These are phyloP conservation scores for Petunia hybrid DNA, from an alignment of 305 asterid genomes.

Conservation along the genomic window DNA sequence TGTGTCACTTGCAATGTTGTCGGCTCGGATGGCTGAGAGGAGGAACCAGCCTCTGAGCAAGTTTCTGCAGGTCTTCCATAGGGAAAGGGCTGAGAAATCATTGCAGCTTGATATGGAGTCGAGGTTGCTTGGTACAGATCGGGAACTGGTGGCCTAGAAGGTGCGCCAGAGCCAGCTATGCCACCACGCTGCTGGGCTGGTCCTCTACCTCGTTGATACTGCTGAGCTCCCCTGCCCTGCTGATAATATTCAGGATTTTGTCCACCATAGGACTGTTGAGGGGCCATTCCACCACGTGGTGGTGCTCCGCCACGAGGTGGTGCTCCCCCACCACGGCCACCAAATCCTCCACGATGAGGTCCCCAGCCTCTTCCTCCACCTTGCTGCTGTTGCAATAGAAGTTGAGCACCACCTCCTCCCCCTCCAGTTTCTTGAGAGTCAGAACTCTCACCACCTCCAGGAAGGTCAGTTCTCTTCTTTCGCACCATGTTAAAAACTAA, in stretches of 20 bases:
- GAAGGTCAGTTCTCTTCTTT: conserved; percentile 70
- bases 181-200: conserved; percentile 65
- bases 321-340: conserved; percentile 56
- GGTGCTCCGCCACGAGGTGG: no score
- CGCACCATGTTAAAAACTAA: conserved; percentile 70
- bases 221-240: conserved; percentile 49
- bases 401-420: conserved; percentile 64
- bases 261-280: conserved; percentile 60
- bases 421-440: conserved; percentile 65
- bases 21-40: conserved; percentile 60
- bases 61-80: conserved; percentile 53
- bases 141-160: conserved; percentile 79
- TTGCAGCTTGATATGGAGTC: conserved; percentile 39
- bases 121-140: conserved; percentile 97
- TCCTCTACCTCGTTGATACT: conserved; percentile 68
- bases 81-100: conserved; percentile 40
- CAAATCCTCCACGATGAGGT: conserved; percentile 77
- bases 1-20: conserved; percentile 41
- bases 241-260: conserved; percentile 50
- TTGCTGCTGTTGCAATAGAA: conserved; percentile 59
- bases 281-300: conserved; percentile 63
- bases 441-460: conserved; percentile 65
- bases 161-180: conserved; percentile 68
- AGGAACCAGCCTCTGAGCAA: conserved; percentile 62
- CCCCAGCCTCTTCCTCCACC: conserved; percentile 75